These are phyloP conservation scores for Hebeloma cylindrosporum DNA, from an alignment of 768 basidiomycete genomes.

Conservation along the genomic window DNA sequence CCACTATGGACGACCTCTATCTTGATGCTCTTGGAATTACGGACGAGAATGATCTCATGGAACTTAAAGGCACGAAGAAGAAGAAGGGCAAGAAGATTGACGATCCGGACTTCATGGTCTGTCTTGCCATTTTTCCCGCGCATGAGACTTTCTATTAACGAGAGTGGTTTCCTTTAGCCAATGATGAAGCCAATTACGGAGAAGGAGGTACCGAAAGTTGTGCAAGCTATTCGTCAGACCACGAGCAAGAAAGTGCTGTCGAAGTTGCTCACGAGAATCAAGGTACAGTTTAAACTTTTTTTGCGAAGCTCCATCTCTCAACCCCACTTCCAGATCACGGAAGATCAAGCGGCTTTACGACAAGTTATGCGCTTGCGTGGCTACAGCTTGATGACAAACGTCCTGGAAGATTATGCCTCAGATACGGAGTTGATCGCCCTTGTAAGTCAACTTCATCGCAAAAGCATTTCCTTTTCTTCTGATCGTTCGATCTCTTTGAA, in stretches of 20 bases:
- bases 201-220: conserved; percentile 86
- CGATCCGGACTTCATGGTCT: conserved; percentile 84
- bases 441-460: conserved; percentile 48
- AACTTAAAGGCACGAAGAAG: conserved; percentile 90
- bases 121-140: conserved; percentile 18
- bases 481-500: conserved; percentile 1
- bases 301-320: background rate
- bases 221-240: conserved; percentile 89
- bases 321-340: conserved; percentile 65
- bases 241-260: conserved; percentile 76
- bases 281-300: conserved; percentile 42
- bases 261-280: conserved; percentile 84
- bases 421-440: conserved; percentile 71
- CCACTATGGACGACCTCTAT: conserved; percentile 91
- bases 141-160: conserved; percentile 5
- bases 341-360: conserved; percentile 72
- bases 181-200: conserved; percentile 70
- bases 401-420: conserved; percentile 71
- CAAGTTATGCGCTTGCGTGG: conserved; percentile 92
- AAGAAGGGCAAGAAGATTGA: conserved; percentile 92
- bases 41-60: conserved; percentile 82
- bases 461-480: background rate
- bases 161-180: conserved; percentile 50
- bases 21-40: conserved; percentile 94
- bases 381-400: conserved; percentile 86